Base-by-base conservation (phyloP, 139 green algal species). In the Edaphochlamys debaryana region DNA sequence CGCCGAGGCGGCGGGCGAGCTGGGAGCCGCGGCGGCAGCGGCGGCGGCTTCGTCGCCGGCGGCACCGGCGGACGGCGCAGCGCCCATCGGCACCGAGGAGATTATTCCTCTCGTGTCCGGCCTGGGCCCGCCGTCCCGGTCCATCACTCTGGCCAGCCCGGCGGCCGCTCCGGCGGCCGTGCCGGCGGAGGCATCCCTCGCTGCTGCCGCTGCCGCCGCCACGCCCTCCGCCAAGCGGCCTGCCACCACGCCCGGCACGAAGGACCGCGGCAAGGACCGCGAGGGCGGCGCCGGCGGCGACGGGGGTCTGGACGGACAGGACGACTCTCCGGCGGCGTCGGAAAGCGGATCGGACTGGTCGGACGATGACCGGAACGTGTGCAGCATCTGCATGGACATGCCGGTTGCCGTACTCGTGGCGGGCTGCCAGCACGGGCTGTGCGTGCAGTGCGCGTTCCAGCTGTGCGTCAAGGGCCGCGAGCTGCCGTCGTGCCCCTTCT, bases 381-480 rank as follows among this genome's bases (percentile, higher is more conserved):
- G 89, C 64, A 69, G 76, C 25, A 92, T 92, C 50, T 92, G 89
- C 67, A 92, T 92, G 89, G 89, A 92, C 50, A 58, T 80, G 41
- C 74, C 66, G 22, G 84, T 89, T 0, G 84, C 75, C 1, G 73
- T 92, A 22, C 72, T 74, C 52, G 86, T 92, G 11, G 69, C 75
- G 20, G 69, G 79, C 32, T 92, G 89, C 79, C 83, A 87, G 41
- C 89, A 92, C 36, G 85, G 75, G 3, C 79, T 90, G 84, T 92
- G 89, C 54, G 73, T 92, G 75, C 86, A 88, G 83, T 92, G 89
- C 70, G 89, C 89, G 3, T 92, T 89, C 84, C 84, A 92, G 86
- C 80, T 92, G 45, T 90, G 86, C 48, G 80, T 88, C 48, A 92
- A 90, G 84, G 86, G 86, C 25, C 80, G 83, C 25, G 86, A 88